These are phyloP conservation scores for Arthromyces matolae DNA, from an alignment of 768 basidiomycete genomes.

Conservation along the genomic window DNA sequence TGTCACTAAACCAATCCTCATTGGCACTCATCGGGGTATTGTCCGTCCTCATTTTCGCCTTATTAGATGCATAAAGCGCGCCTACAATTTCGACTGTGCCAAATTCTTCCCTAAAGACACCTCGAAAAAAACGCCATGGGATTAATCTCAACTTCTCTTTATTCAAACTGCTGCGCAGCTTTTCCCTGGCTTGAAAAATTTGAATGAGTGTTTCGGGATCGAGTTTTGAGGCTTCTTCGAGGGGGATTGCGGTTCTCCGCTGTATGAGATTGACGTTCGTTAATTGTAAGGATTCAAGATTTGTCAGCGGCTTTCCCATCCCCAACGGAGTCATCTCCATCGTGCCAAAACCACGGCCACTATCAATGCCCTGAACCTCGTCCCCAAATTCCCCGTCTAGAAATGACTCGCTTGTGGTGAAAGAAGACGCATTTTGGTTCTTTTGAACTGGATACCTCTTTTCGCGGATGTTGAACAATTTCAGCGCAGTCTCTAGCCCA, in stretches of 20 bases:
- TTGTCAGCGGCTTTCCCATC: neutral
- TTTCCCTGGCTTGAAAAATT: slow-evolving; percentile 2
- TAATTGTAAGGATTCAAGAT: slow-evolving; percentile 2
- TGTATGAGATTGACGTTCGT: slow-evolving; percentile 3
- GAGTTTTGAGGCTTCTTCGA: neutral
- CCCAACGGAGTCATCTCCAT: slow-evolving; percentile 4
- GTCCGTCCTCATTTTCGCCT: too few relatives aligned
- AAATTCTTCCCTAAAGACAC: too few relatives aligned
- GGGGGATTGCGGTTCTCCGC: slow-evolving; percentile 1
- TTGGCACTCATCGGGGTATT: too few relatives aligned
- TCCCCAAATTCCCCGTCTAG: neutral
- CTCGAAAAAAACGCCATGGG: too few relatives aligned
- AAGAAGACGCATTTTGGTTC: neutral
- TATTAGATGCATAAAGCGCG: too few relatives aligned
- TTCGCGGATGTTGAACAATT: neutral
- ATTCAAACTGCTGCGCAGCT: too few relatives aligned
- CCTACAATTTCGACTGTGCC: too few relatives aligned
- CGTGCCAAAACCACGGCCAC: neutral
- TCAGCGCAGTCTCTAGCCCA: slow-evolving; percentile 1
- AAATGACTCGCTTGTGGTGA: neutral
- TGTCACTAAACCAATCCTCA: too few relatives aligned
- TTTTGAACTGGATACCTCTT: neutral
- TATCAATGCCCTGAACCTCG: neutral
- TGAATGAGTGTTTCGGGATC: slow-evolving; percentile 1
- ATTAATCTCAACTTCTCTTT: too few relatives aligned